Evolutionary conservation across 495 filamentous ascomycete species (phyloP).

Genomic region (Tirmania nivea): DNA sequence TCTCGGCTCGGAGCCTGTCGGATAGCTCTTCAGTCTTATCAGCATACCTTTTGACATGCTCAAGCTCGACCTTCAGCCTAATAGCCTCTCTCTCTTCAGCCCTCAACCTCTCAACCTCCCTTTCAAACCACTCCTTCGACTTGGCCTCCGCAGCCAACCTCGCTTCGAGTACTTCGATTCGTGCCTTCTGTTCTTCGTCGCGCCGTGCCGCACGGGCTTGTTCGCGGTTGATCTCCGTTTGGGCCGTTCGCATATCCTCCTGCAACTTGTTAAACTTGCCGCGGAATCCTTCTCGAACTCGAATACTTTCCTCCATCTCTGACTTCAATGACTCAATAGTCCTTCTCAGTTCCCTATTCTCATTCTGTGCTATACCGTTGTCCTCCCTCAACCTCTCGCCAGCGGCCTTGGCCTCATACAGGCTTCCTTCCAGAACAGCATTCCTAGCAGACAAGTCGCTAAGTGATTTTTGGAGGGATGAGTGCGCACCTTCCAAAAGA

Average conservation of each 20-base stretch:
- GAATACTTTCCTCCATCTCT: constrained; percentile 69
- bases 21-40: constrained; percentile 10
- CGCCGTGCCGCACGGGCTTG: constrained; percentile 51
- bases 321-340: constrained; percentile 43
- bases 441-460: constrained; percentile 14
- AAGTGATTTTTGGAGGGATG: constrained; percentile 16
- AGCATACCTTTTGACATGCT: constrained; percentile 33
- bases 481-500: constrained; percentile 17
- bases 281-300: constrained; percentile 53
- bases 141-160: constrained; percentile 54
- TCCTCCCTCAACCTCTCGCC: constrained; percentile 13
- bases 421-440: constrained; percentile 10
- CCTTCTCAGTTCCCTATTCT: constrained; percentile 29
- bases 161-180: constrained; percentile 58
- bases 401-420: constrained; percentile 10
- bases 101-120: constrained; percentile 55
- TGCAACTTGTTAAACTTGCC: constrained; percentile 62
- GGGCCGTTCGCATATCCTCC: constrained; percentile 59
- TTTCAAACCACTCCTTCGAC: constrained; percentile 56
- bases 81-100: constrained; percentile 33
- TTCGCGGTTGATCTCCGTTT: constrained; percentile 54
- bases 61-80: constrained; percentile 60
- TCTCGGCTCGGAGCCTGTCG: constrained; percentile 7
- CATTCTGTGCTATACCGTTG: constrained; percentile 8
- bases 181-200: constrained; percentile 49